Evolutionary conservation across 495 filamentous ascomycete species (phyloP).

Genomic region (Penicillium canariense): DNA sequence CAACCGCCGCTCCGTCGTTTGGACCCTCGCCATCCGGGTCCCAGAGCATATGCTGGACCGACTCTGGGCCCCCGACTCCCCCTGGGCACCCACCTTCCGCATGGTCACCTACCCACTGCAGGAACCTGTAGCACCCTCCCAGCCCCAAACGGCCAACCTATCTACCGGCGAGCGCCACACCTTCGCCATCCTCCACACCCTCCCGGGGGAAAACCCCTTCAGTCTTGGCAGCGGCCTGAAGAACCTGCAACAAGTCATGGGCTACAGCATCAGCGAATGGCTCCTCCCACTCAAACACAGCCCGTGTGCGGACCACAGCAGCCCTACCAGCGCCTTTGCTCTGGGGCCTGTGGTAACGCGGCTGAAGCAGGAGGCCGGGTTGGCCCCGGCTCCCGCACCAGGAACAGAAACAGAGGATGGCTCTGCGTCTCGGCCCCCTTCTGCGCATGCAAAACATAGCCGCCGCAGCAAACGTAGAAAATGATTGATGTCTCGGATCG

Average conservation of each 20-base stretch:
- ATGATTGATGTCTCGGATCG: background rate
- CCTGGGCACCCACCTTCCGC: constrained; percentile 44
- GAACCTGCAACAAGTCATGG: constrained; percentile 77
- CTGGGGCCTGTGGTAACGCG: constrained; percentile 52
- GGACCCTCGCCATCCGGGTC: constrained; percentile 74
- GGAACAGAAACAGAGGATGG: background rate
- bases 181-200: constrained; percentile 73
- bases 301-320: constrained; percentile 57
- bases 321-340: constrained; percentile 44
- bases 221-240: constrained; percentile 57
- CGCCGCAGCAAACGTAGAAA: constrained; percentile 8
- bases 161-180: constrained; percentile 47
- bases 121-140: constrained; percentile 12
- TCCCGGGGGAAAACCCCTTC: constrained; percentile 77
- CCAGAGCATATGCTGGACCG: constrained; percentile 48
- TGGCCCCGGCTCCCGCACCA: constrained; percentile 19
- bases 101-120: constrained; percentile 47
- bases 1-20: constrained; percentile 56
- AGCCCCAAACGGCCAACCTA: constrained; percentile 12
- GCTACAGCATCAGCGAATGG: constrained; percentile 67
- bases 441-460: background rate
- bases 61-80: constrained; percentile 30
- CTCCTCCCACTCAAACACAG: constrained; percentile 66
- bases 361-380: constrained; percentile 47
- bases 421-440: background rate